phyloP scores from a whole-genome alignment of 257 asterid species.

The Rehmannia glutinosa region DNA sequence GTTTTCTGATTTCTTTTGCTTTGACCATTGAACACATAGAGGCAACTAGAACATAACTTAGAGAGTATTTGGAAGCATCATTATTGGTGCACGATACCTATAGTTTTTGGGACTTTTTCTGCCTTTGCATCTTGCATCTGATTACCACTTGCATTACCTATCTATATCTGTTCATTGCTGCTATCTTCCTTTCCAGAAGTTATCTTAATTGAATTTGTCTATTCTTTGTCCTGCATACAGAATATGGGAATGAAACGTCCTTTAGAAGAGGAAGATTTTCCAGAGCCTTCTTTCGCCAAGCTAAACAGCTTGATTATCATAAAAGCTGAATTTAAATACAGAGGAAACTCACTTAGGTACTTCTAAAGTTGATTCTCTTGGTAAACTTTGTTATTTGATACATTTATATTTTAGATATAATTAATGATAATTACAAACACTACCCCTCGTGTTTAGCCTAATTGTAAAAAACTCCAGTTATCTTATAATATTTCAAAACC shows the following conservation, averaged over 20 bases:
- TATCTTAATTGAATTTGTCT: constrained; percentile 2
- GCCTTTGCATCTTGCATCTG: background rate
- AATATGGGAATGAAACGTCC: constrained; percentile 73
- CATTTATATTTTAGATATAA: background rate
- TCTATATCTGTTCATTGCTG: background rate
- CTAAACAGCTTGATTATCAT: constrained; percentile 39
- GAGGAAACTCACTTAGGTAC: constrained; percentile 28
- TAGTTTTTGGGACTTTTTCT: background rate
- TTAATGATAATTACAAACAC: no score
- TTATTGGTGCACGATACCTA: background rate
- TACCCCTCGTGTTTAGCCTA: no score
- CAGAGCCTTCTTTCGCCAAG: constrained; percentile 51
- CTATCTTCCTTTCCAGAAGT: background rate
- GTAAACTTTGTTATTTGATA: constrained; percentile 32
- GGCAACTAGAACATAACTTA: background rate
- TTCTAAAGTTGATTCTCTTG: constrained; percentile 26
- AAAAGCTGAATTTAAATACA: constrained; percentile 18
- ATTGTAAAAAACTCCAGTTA: no score
- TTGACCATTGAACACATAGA: background rate
- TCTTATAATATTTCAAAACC: no score
- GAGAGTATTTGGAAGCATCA: background rate
- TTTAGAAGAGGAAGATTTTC: constrained; percentile 37
- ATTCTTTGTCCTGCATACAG: constrained; percentile 23
- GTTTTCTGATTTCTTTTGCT: background rate
- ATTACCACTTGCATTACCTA: background rate